A percentile compares a stretch with the other conserved stretches of the same genome.
These are phyloP conservation scores for Cyclotella baltica DNA, from an alignment of 108 stramenopile species.

Conservation along the genomic window DNA sequence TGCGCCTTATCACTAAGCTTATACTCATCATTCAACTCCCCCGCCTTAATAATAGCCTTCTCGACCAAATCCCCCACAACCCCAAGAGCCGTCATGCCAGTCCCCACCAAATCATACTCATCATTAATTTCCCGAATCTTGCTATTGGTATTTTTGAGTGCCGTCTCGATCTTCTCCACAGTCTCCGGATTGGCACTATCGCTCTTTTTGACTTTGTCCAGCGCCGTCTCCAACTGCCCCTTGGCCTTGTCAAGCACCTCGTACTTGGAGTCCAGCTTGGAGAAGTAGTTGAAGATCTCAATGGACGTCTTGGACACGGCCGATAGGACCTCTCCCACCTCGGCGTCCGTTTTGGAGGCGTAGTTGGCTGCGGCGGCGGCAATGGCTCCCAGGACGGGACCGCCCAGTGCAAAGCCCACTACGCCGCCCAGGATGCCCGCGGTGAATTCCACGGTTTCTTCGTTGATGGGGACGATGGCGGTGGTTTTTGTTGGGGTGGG, in stretches of 20 bases:
- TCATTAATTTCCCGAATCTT: slow-evolving; percentile 90
- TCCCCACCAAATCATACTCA: slow-evolving; percentile 90
- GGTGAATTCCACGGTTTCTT: slow-evolving; percentile 92
- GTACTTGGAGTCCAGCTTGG: slow-evolving; percentile 88
- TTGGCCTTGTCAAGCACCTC: slow-evolving; percentile 80
- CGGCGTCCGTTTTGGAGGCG: slow-evolving; percentile 80
- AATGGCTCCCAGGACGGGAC: slow-evolving; percentile 62
- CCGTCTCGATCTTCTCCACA: slow-evolving; percentile 83
- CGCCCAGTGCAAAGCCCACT: slow-evolving; percentile 64
- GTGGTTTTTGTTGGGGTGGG: slow-evolving; percentile 30
- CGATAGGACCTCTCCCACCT: slow-evolving; percentile 73
- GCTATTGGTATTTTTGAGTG: slow-evolving; percentile 72
- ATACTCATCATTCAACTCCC: slow-evolving; percentile 89
- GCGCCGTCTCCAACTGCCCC: slow-evolving; percentile 62
- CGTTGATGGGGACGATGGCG: slow-evolving; percentile 85
- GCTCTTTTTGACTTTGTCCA: slow-evolving; percentile 77
- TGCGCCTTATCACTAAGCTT: slow-evolving; percentile 80
- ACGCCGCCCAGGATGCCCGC: slow-evolving; percentile 85
- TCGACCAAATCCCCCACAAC: slow-evolving; percentile 89
- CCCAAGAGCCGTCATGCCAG: slow-evolving; percentile 83
- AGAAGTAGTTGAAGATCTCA: slow-evolving; percentile 90
- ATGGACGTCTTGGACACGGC: slow-evolving; percentile 88
- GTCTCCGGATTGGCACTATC: slow-evolving; percentile 74
- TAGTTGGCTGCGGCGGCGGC: slow-evolving; percentile 70
- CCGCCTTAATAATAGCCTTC: slow-evolving; percentile 85